phyloP scores from a whole-genome alignment of 1,284 basidiomycete species.

The Pseudozyma sp. region DNA sequence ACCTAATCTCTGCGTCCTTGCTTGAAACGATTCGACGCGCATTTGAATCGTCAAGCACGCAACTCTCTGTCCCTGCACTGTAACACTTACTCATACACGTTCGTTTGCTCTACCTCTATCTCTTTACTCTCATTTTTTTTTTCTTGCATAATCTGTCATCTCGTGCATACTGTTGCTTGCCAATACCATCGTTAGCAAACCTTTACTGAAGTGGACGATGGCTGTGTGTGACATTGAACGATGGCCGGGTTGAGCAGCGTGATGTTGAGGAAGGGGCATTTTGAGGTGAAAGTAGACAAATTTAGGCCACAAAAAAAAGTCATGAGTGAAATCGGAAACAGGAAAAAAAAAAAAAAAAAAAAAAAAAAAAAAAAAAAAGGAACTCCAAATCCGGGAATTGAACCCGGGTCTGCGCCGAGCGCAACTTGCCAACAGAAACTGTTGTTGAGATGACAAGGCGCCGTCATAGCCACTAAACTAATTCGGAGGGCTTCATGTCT shows the following conservation, averaged over 20 bases:
- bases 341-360: constrained; percentile 5
- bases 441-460: constrained; percentile 49
- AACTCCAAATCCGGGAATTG: constrained; percentile 59
- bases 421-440: constrained; percentile 23
- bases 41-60: neutral
- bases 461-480: constrained; percentile 63
- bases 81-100: neutral
- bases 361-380: constrained; percentile 18
- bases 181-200: constrained; percentile 33
- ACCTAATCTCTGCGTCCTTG: constrained; percentile 9
- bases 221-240: no score
- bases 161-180: constrained; percentile 27
- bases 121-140: constrained; percentile 8
- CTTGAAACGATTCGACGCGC: neutral
- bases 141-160: constrained; percentile 25
- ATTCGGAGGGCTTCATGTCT: constrained; percentile 38
- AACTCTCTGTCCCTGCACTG: neutral
- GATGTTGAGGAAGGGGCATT: no score
- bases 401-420: constrained; percentile 58
- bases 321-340: neutral
- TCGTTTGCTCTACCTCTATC: constrained; percentile 4
- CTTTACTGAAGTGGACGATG: neutral
- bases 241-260: no score
- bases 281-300: no score
- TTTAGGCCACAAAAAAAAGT: no score